phyloP scores from a whole-genome alignment of 2,329 filamentous ascomycete genomes.

The Talaromyces amestolkiae region DNA sequence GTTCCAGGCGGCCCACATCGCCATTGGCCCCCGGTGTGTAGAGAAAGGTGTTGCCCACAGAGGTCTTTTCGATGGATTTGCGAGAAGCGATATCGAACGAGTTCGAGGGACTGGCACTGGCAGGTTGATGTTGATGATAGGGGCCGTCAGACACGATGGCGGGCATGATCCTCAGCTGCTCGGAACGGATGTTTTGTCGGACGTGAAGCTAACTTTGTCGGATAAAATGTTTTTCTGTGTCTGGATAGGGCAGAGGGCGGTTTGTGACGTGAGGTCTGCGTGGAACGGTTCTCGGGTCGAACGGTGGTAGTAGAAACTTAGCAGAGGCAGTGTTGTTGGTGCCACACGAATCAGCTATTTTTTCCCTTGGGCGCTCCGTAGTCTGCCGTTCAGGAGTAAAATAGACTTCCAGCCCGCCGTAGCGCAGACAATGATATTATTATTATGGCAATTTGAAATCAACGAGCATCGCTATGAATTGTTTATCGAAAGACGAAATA shows the following conservation, averaged over 20 bases:
- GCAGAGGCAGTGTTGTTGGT: not conserved
- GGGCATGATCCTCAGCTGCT: slow-evolving; percentile 32
- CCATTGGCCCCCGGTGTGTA: slow-evolving; percentile 48
- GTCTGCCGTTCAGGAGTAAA: not conserved
- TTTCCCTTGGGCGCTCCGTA: not conserved
- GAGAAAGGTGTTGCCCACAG: slow-evolving; percentile 47
- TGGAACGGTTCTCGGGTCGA: slow-evolving; percentile 22
- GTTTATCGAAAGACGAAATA: not conserved
- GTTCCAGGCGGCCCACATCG: slow-evolving; percentile 41
- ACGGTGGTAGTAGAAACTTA: not conserved
- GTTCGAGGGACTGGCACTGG: slow-evolving; percentile 31
- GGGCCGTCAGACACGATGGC: slow-evolving; percentile 38
- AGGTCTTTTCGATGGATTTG: slow-evolving; percentile 45
- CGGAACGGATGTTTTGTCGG: not conserved
- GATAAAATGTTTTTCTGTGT: not conserved
- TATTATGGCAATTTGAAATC: not conserved
- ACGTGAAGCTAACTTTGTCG: not conserved
- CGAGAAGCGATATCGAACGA: slow-evolving; percentile 42
- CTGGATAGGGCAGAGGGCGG: slow-evolving; percentile 12
- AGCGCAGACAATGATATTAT: not conserved
- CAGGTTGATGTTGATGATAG: slow-evolving; percentile 25
- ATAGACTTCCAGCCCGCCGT: not conserved
- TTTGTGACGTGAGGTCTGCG: slow-evolving; percentile 34
- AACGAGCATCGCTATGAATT: not conserved
- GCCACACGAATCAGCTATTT: not conserved